phyloP scores from a whole-genome alignment of 2,329 filamentous ascomycete genomes.

The Anthostomella pinea region DNA sequence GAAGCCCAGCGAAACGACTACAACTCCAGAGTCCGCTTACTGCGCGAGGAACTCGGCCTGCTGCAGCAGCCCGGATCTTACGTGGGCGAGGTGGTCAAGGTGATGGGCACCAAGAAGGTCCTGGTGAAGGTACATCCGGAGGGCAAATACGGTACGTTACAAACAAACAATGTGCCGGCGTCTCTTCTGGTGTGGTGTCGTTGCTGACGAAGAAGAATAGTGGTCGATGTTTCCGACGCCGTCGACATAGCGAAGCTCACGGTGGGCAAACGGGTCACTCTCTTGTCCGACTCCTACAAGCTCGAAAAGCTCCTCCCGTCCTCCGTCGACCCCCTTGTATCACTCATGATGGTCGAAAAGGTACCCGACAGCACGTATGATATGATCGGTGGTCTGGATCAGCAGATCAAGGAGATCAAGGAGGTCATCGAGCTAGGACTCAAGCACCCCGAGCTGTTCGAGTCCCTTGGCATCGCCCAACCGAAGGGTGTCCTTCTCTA shows the following conservation, averaged over 20 bases:
- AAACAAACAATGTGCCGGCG: background rate
- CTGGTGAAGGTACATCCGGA: slow-evolving; percentile 98
- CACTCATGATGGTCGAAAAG: slow-evolving; percentile 99
- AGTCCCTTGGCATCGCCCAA: slow-evolving; percentile 97
- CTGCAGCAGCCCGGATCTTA: slow-evolving; percentile 97
- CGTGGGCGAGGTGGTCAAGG: slow-evolving; percentile 99
- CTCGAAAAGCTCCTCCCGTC: slow-evolving; percentile 98
- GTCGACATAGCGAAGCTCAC: slow-evolving; percentile 96
- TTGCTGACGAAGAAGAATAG: slow-evolving; percentile 45
- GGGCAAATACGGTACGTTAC: slow-evolving; percentile 89
- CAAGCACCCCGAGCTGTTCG: slow-evolving; percentile 97
- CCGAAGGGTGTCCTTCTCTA: slow-evolving; percentile 97
- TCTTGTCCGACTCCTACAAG: slow-evolving; percentile 97
- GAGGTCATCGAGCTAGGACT: slow-evolving; percentile 98
- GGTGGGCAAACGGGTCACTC: slow-evolving; percentile 92
- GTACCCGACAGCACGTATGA: slow-evolving; percentile 99
- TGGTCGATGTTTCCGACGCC: slow-evolving; percentile 91
- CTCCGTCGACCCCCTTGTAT: slow-evolving; percentile 96
- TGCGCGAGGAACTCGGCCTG: slow-evolving; percentile 92
- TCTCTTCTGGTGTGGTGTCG: background rate
- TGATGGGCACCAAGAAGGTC: slow-evolving; percentile 99
- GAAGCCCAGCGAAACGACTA: slow-evolving; percentile 99
- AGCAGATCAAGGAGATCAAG: slow-evolving; percentile 99
- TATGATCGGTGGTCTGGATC: slow-evolving; percentile 98
- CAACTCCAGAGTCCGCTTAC: slow-evolving; percentile 92